Percentiles rank a stretch among this genome's conserved stretches.
Conservation (phyloP, 176 grass and related monocot genomes). For the Musa acuminata region DNA sequence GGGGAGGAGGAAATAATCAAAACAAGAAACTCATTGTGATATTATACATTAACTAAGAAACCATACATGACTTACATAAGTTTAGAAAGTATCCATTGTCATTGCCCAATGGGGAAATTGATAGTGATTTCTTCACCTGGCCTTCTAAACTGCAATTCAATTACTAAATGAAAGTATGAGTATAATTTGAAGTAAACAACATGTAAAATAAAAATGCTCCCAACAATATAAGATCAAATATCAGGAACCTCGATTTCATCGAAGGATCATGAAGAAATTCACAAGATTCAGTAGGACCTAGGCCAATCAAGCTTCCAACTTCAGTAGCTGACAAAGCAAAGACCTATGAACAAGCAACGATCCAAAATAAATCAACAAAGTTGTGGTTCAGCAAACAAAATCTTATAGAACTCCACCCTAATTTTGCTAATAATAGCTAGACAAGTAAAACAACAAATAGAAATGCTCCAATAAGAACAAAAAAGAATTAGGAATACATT, state of each 20-base stretch:
- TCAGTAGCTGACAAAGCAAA: constrained; percentile 94
- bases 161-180: constrained; percentile 11
- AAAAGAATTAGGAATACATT: background rate
- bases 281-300: constrained; percentile 86
- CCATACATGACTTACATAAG: constrained; percentile 43
- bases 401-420: constrained; percentile 2
- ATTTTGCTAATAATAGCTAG: constrained; percentile 10
- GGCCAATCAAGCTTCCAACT: constrained; percentile 74
- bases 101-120: constrained; percentile 47
- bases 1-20: background rate
- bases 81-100: constrained; percentile 73
- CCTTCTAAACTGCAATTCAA: constrained; percentile 46
- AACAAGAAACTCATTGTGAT: background rate
- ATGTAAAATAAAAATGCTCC: background rate
- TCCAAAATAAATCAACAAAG: background rate
- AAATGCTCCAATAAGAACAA: background rate
- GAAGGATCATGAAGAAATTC: constrained; percentile 97
- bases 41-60: background rate
- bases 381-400: background rate
- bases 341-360: constrained; percentile 25
- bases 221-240: background rate
- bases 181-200: background rate
- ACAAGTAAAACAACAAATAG: constrained; percentile 3
- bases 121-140: constrained; percentile 69
- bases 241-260: constrained; percentile 88